Base-by-base conservation (phyloP, 2,329 filamentous ascomycete species). In the Colletotrichum sp. region DNA sequence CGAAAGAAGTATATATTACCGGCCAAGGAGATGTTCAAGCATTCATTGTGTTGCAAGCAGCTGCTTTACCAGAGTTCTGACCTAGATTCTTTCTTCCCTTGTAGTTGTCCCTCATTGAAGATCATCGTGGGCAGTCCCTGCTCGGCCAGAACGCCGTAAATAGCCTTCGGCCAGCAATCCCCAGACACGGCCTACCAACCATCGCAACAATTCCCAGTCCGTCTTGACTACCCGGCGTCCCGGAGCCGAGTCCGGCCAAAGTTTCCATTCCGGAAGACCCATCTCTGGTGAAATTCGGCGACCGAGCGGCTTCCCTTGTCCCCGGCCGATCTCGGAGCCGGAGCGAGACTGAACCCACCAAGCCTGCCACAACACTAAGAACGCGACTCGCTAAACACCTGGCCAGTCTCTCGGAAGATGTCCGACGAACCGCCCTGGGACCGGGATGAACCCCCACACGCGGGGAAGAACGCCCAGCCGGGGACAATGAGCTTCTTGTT, bases 301-400 rank as follows among this genome's bases (percentile, higher is more conserved):
- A 69, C 70, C 70, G 64, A 73, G 58, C 28, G 39, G 28, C 39
- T n/a, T 22, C 4, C 8, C n/a, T 62, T 56, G 55, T 65, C 13
- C 13, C 73, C 74, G 34, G 58, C 74, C 74, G 74, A 73, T 69
- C n/a, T 73, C 73, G 73, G 73, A 75, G 55, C n/a, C 7, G 15
- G 55, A 69, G 27, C 6, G 8, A 22, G 22, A 12, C 12, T 12
- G n/a, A 22, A 22, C 58, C 39, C 43, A 60, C n/a, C 36, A 12
- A 8, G 15, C 36, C n/a, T 36, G 55, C 61, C 27, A 16, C 32
- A 36, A 43, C 27, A 58, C 13, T 32, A 28, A 18, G n/a, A 56
- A 52, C 27, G 28, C n/a, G 22, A 66, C 36, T 36, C 56, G 52
- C 36, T 28, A 18, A 58, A 15, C 48, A 7, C 25, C n/a, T 28